Evolutionary conservation across 257 asterid species (phyloP).

Genomic region (Linderniella brevidens): DNA sequence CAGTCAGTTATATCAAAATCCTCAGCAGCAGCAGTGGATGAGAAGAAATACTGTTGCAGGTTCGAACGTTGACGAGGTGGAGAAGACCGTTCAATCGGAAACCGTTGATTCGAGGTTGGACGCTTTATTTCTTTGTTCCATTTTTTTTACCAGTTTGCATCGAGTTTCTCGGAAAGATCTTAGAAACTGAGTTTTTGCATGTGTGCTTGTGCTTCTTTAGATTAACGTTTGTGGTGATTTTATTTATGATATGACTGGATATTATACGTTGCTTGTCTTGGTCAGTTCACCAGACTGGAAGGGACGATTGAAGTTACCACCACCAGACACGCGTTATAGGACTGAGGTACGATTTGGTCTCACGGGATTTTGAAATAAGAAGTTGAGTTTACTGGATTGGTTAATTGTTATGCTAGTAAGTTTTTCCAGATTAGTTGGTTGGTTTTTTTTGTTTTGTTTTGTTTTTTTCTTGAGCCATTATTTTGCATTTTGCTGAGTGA

Average conservation of each 20-base stretch:
- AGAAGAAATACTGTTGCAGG: conserved; percentile 42
- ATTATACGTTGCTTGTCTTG: conserved; percentile 9
- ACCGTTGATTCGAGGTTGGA: conserved; percentile 60
- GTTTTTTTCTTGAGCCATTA: neutral
- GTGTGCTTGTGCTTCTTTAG: neutral
- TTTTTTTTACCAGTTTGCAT: neutral
- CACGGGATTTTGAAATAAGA: neutral
- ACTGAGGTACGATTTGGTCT: conserved; percentile 39
- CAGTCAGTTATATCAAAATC: conserved; percentile 33
- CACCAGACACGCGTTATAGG: conserved; percentile 42
- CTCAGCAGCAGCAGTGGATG: conserved; percentile 85
- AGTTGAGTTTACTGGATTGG: neutral
- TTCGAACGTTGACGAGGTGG: conserved; percentile 56
- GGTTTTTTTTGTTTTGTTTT: neutral
- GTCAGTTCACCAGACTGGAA: conserved; percentile 66
- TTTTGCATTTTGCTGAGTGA: conserved; percentile 34
- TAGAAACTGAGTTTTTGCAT: neutral
- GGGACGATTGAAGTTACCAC: conserved; percentile 37
- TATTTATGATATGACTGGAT: too few species aligned
- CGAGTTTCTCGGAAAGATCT: too few species aligned
- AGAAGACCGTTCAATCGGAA: conserved; percentile 77
- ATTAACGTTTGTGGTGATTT: too few species aligned
- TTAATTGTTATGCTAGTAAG: neutral
- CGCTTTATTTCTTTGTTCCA: neutral
- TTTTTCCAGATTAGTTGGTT: neutral